Evolutionary conservation across 805 yeast species (phyloP).

Genomic region (Wickerhamomyces silvicola): DNA sequence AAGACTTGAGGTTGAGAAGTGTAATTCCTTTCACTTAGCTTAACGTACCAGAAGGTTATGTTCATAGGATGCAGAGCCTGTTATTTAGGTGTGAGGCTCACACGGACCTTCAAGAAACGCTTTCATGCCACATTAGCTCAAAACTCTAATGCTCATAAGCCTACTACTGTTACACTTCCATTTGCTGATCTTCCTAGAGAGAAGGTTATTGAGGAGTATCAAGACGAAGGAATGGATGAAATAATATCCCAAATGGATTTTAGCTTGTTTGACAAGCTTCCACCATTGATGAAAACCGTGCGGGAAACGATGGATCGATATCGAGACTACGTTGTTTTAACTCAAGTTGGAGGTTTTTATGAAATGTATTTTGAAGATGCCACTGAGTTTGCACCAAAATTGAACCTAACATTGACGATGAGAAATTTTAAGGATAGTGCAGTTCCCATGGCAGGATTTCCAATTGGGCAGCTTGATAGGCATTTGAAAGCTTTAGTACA

Average conservation of each 20-base stretch:
- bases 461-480: conserved; percentile 60
- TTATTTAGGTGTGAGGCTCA: too few species aligned
- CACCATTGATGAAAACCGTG: conserved; percentile 31
- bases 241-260: not conserved
- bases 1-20: too few species aligned
- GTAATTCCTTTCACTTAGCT: too few species aligned
- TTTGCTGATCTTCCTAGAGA: conserved; percentile 6
- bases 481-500: conserved; percentile 71
- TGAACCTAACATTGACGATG: conserved; percentile 67
- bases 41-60: too few species aligned
- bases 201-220: not conserved
- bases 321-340: conserved; percentile 52
- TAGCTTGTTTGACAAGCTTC: conserved; percentile 11
- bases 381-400: conserved; percentile 54
- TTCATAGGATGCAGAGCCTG: too few species aligned
- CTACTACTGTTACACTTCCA: conserved; percentile 1
- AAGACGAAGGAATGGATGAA: not conserved
- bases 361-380: conserved; percentile 91
- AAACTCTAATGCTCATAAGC: not conserved
- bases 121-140: too few species aligned
- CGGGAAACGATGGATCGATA: conserved; percentile 37
- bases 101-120: too few species aligned
- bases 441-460: conserved; percentile 90
- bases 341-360: conserved; percentile 84
- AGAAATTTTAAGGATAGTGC: conserved; percentile 37